Evolutionary conservation across 2,329 filamentous ascomycete species (phyloP).

Genomic region (Sodiomyces alkalinus): DNA sequence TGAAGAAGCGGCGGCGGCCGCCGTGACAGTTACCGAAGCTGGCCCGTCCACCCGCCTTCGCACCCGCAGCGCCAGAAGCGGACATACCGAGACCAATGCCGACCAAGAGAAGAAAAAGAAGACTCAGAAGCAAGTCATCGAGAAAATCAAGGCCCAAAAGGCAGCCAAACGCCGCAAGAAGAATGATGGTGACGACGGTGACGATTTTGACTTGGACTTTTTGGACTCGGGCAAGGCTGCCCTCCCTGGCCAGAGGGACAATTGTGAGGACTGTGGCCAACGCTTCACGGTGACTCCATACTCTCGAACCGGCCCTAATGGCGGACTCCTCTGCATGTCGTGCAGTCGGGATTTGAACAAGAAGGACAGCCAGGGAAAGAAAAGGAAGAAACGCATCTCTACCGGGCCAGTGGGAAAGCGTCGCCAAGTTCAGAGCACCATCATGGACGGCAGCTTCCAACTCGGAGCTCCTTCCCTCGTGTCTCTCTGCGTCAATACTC

Average conservation of each 20-base stretch:
- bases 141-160: conserved; percentile 49
- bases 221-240: conserved; percentile 33
- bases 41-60: conserved; percentile 4
- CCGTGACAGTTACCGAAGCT: conserved; percentile 11
- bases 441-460: conserved; percentile 58
- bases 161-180: conserved; percentile 38
- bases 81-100: conserved; percentile 9
- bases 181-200: conserved; percentile 29
- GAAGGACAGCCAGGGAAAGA: conserved; percentile 38
- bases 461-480: conserved; percentile 55
- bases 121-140: conserved; percentile 36
- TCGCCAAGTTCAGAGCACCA: conserved; percentile 66
- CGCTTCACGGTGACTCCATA: conserved; percentile 90
- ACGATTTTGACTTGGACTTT: conserved; percentile 33
- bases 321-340: conserved; percentile 68
- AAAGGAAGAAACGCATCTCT: conserved; percentile 20
- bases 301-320: conserved; percentile 65
- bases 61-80: conserved; percentile 8
- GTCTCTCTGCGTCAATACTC: conserved; percentile 45
- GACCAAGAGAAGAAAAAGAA: conserved; percentile 20
- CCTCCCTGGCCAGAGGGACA: conserved; percentile 72
- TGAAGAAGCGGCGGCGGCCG: conserved; percentile 13
- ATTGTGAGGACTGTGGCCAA: conserved; percentile 74
- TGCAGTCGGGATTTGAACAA: conserved; percentile 65
- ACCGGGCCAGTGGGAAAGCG: conserved; percentile 41